A percentile compares a stretch with the other conserved stretches of the same genome.
Evolutionary conservation across 164 flowering plant genomes (phyloP).

Genomic region (Vitis riparia): DNA sequence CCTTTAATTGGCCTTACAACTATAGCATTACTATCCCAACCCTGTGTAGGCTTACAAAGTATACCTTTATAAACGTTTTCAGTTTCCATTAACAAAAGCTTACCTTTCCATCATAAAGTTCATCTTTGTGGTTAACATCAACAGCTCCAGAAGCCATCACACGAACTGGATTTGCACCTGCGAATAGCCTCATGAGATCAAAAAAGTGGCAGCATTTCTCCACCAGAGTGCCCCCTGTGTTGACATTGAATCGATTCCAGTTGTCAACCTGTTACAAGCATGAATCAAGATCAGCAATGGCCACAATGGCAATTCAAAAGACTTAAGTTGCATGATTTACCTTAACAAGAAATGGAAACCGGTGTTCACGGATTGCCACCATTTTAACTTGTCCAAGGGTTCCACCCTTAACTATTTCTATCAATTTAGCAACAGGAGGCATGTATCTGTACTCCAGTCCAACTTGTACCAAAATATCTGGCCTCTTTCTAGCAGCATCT

Average conservation of each 20-base stretch:
- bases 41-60: neutral
- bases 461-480: slow-evolving; percentile 86
- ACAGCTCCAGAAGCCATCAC: slow-evolving; percentile 98
- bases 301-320: neutral
- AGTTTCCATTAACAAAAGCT: neutral
- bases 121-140: slow-evolving; percentile 95
- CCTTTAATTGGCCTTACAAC: neutral
- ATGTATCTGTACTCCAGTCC: slow-evolving; percentile 97
- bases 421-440: slow-evolving; percentile 93
- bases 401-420: slow-evolving; percentile 74
- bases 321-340: slow-evolving; percentile 29
- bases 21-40: too few species aligned
- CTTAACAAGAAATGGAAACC: slow-evolving; percentile 94
- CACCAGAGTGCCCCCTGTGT: slow-evolving; percentile 91
- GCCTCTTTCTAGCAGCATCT: slow-evolving; percentile 71
- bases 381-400: slow-evolving; percentile 72
- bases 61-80: neutral
- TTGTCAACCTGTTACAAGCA: slow-evolving; percentile 63
- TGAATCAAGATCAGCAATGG: slow-evolving; percentile 1
- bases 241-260: slow-evolving; percentile 92
- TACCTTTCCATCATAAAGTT: slow-evolving; percentile 93
- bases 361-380: slow-evolving; percentile 93
- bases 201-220: slow-evolving; percentile 99
- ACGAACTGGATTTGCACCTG: slow-evolving; percentile 81
- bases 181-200: slow-evolving; percentile 92